Percentiles rank a stretch among this genome's conserved stretches.
Conservation (phyloP, 2,329 filamentous ascomycete genomes). For the Fusarium gaditjirri region DNA sequence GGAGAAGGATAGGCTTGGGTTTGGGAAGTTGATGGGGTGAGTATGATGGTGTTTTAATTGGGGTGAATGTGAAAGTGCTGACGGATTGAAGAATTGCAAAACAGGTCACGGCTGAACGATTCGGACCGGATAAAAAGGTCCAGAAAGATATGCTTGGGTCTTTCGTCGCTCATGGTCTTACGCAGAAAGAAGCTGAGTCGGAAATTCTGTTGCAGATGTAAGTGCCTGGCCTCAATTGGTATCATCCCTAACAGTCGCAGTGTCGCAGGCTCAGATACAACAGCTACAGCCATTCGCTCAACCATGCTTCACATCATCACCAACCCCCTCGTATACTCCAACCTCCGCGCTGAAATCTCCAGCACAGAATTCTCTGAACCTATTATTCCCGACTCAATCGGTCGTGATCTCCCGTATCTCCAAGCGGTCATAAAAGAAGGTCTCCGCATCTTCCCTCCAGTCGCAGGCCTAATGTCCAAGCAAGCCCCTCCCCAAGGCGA, state of each 20-base stretch:
- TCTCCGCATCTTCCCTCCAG: conserved; percentile 52
- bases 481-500: conserved; percentile 48
- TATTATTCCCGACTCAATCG: conserved; percentile 49
- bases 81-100: conserved; percentile 40
- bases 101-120: conserved; percentile 43
- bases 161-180: conserved; percentile 45
- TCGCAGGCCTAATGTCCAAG: conserved; percentile 52
- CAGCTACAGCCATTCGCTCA: conserved; percentile 64
- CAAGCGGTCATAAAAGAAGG: conserved; percentile 63
- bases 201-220: conserved; percentile 44
- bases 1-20: conserved; percentile 51
- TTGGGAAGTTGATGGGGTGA: conserved; percentile 59
- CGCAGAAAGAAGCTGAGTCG: conserved; percentile 40
- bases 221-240: fast-evolving
- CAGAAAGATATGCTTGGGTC: conserved; percentile 48
- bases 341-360: conserved; percentile 52
- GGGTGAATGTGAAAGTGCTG: fast-evolving
- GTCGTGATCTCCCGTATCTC: conserved; percentile 54
- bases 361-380: conserved; percentile 24
- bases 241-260: conserved; percentile 31
- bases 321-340: conserved; percentile 57
- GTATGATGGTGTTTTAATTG: not conserved
- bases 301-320: conserved; percentile 64
- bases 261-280: conserved; percentile 68
- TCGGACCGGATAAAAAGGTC: conserved; percentile 42